phyloP scores from a whole-genome alignment of 805 yeast genomes.

The Schizosaccharomyces osmophilus region DNA sequence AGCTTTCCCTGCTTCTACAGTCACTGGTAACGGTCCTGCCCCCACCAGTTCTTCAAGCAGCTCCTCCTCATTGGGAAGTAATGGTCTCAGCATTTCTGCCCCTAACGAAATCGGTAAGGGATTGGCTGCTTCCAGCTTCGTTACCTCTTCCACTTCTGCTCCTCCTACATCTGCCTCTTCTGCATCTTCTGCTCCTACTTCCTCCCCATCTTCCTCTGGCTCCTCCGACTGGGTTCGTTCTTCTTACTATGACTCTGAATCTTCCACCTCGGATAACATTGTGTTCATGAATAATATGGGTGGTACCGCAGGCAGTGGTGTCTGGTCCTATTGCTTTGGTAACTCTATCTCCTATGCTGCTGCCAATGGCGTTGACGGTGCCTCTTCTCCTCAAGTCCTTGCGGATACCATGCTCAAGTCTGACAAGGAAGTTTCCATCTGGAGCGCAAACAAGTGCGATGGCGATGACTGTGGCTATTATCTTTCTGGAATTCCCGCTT shows the following conservation, averaged over 20 bases:
- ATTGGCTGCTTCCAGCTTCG: slow-evolving; percentile 1
- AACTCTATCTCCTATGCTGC: slow-evolving; percentile 72
- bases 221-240: slow-evolving; percentile 16
- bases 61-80: too few relatives aligned
- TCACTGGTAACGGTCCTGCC: slow-evolving; percentile 4
- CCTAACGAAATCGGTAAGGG: too few relatives aligned
- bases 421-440: slow-evolving; percentile 57
- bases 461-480: slow-evolving; percentile 53
- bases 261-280: slow-evolving; percentile 47
- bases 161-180: slow-evolving; percentile 11
- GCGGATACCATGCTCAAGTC: slow-evolving; percentile 45
- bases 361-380: slow-evolving; percentile 50
- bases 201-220: slow-evolving; percentile 11
- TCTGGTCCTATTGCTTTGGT: slow-evolving; percentile 69
- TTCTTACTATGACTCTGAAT: slow-evolving; percentile 32
- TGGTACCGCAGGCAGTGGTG: slow-evolving; percentile 66
- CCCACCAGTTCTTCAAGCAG: slow-evolving; percentile 5
- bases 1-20: slow-evolving; percentile 7
- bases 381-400: slow-evolving; percentile 43
- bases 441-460: slow-evolving; percentile 28
- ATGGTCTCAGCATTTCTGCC: too few relatives aligned
- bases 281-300: slow-evolving; percentile 76
- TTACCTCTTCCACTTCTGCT: slow-evolving; percentile 3
- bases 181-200: slow-evolving; percentile 7
- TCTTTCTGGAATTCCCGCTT: slow-evolving; percentile 71